Evolutionary conservation across 2,329 filamentous ascomycete species (phyloP), one percentile per base, ranked within the genome.

Genomic region (Juglanconis juglandina): DNA sequence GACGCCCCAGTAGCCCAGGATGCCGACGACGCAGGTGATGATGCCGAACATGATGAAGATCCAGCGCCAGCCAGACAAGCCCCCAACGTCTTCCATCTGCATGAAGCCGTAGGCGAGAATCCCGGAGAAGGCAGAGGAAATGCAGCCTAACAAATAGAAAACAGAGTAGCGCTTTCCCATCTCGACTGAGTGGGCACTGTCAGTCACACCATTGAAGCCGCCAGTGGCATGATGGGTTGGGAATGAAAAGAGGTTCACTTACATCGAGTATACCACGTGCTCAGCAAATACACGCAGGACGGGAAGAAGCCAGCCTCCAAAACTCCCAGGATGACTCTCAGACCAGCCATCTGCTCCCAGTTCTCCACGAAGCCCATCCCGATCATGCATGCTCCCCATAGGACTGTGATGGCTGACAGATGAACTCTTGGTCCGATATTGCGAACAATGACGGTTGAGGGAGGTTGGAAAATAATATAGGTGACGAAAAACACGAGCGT

Each of bases 281-380:
- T 87, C n/a, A 92, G 80, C 5, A 91, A 76, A 68, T 90, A 91
- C 0, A 89, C 86, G 54, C 83, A 87, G 55, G 84, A 83, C 0
- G 88, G 87, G 72, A 91, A 91, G 73, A 88, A 90, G 0, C 88
- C 85, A n/a, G 85, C 83, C 70, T 91, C 88, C 33, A 90, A 78
- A 2, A 87, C 64, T 53, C 88, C 88, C 14, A 89, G 77, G 1
- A 90, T 58, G 0, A 86, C 73, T 49, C 87, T 76, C 44, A 87
- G 72, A 0, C 75, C 85, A 0, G 84, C 75, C 57, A 90, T 71
- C 32, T 80, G 69, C 1, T 70, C 66, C 74, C 81, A 87, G 11
- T 74, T 74, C 42, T 79, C 72, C 50, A 81, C 77, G 60, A 89
- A 90, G 7, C 85, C 87, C 79, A 89, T 87, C 3, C 84, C 82